Conservation (phyloP, 371 early-diverging fungal genomes). For the Mucor mucedo region DNA sequence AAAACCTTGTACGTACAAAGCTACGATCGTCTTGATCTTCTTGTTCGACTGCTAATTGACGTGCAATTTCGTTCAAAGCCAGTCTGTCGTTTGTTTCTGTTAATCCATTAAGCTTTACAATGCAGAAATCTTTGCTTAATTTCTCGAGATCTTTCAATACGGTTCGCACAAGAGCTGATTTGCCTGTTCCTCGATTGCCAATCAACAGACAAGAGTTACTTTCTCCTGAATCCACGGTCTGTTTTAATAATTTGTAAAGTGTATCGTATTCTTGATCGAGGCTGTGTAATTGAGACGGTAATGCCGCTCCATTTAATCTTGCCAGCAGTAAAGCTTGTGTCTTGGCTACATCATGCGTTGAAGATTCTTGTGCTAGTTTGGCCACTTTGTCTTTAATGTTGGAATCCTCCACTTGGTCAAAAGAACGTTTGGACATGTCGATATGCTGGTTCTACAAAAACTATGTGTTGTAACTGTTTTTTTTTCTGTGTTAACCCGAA, state of each 20-base stretch:
- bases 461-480: neutral
- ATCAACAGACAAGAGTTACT: slow-evolving; percentile 80
- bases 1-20: slow-evolving; percentile 27
- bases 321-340: slow-evolving; percentile 12
- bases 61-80: slow-evolving; percentile 83
- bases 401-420: neutral
- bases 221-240: slow-evolving; percentile 69
- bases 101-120: slow-evolving; percentile 80
- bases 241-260: slow-evolving; percentile 56
- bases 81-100: slow-evolving; percentile 83
- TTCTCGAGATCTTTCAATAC: slow-evolving; percentile 47
- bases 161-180: slow-evolving; percentile 51
- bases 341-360: slow-evolving; percentile 1
- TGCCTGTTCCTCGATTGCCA: slow-evolving; percentile 81
- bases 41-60: slow-evolving; percentile 66
- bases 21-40: slow-evolving; percentile 21
- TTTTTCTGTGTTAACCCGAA: too few species aligned
- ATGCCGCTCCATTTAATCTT: slow-evolving; percentile 21
- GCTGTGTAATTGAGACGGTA: slow-evolving; percentile 49
- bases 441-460: too few species aligned
- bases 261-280: slow-evolving; percentile 68
- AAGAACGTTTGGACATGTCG: neutral
- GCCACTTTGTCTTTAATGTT: slow-evolving; percentile 1
- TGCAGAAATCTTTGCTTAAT: slow-evolving; percentile 55
- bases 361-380: neutral